phyloP scores from a whole-genome alignment of 169 alveolate genomes.

The Condylostoma magnum region DNA sequence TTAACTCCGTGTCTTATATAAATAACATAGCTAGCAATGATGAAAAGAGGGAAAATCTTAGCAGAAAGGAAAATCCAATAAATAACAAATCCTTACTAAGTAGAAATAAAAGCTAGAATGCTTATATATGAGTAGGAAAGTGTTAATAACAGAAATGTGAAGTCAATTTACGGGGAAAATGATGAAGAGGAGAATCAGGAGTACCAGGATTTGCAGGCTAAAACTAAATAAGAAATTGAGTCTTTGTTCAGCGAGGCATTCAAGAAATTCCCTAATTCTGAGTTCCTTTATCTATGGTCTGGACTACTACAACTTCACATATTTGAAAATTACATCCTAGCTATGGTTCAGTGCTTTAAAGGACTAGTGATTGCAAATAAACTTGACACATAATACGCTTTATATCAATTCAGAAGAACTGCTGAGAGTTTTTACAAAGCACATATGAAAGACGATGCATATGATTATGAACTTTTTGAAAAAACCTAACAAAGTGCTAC shows the following conservation, averaged over 20 bases:
- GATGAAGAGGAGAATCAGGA: conserved; percentile 25
- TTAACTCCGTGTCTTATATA: conserved; percentile 19
- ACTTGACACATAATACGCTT: conserved; percentile 20
- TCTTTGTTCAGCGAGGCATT: conserved; percentile 1
- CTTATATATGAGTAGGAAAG: conserved; percentile 9
- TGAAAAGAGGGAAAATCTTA: conserved; percentile 2
- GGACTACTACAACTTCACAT: conserved; percentile 25
- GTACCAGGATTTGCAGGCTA: conserved; percentile 3
- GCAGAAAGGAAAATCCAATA: conserved; percentile 21
- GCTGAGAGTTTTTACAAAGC: conserved; percentile 23
- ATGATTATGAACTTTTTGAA: conserved; percentile 24
- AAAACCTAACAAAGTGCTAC: conserved; percentile 8
- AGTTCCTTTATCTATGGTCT: conserved; percentile 20
- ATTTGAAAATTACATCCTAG: conserved; percentile 13
- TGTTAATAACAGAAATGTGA: not conserved
- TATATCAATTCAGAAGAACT: conserved; percentile 22
- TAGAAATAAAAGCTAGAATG: conserved; percentile 28
- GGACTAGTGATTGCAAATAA: conserved; percentile 21
- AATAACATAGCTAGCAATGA: conserved; percentile 7
- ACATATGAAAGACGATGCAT: conserved; percentile 27
- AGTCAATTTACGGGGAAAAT: conserved; percentile 18
- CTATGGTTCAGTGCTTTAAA: conserved; percentile 25
- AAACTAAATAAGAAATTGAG: conserved; percentile 17
- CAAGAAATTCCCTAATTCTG: conserved; percentile 25
- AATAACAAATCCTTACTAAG: conserved; percentile 25